phyloP scores from a whole-genome alignment of 192 early-diverging fungal genomes.

The Coemansia sp. region DNA sequence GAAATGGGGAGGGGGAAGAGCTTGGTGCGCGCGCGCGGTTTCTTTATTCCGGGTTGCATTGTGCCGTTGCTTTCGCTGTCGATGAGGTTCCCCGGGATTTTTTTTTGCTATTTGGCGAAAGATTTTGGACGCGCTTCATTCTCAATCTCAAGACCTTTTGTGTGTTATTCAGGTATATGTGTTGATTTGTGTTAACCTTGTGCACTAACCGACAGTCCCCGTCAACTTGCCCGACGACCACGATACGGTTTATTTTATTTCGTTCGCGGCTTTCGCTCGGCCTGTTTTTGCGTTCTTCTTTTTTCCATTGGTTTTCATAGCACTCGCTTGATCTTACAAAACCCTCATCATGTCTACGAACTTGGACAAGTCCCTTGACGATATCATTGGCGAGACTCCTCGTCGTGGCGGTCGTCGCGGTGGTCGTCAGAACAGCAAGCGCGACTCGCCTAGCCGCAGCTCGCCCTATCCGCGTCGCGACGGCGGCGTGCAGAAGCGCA shows the following conservation, averaged over 20 bases:
- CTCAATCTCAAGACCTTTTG: neutral
- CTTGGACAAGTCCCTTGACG: constrained; percentile 53
- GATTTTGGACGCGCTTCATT: neutral
- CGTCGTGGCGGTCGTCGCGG: constrained; percentile 21
- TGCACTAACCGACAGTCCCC: neutral
- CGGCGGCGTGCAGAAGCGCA: constrained; percentile 40
- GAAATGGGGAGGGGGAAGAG: neutral
- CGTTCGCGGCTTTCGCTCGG: neutral
- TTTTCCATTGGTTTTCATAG: constrained; percentile 8
- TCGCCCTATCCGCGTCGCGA: constrained; percentile 45
- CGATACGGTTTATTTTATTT: neutral
- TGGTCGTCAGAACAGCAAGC: constrained; percentile 14
- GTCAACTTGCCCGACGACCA: neutral
- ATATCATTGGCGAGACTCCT: constrained; percentile 42
- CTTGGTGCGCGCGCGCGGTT: neutral
- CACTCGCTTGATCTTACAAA: neutral
- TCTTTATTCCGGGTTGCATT: neutral
- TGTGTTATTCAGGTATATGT: neutral
- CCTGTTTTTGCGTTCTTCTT: neutral
- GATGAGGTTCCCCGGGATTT: neutral
- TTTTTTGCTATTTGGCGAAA: neutral
- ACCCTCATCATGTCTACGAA: constrained; percentile 36
- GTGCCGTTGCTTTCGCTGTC: neutral
- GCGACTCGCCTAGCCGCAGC: constrained; percentile 24
- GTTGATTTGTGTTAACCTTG: neutral